Evolutionary conservation across 441 rosid species (phyloP).

Genomic region (Daphne laureola): DNA sequence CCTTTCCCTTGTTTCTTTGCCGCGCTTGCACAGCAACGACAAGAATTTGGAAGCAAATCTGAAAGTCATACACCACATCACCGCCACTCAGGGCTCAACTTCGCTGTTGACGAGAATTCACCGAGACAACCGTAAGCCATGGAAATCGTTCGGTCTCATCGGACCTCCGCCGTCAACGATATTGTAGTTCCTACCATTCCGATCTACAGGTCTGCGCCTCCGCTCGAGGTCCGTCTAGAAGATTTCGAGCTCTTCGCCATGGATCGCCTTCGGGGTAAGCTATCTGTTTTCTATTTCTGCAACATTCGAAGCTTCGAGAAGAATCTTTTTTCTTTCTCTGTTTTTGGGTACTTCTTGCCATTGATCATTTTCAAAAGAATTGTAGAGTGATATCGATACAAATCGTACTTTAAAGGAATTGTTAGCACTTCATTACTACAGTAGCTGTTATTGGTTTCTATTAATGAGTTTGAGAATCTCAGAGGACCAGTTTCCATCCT

Average conservation of each 20-base stretch:
- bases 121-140: conserved; percentile 15
- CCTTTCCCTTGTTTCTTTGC: conserved; percentile 3
- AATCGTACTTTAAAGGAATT: too few species aligned
- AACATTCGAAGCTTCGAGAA: not conserved
- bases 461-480: too few species aligned
- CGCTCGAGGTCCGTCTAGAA: conserved; percentile 83
- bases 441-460: too few species aligned
- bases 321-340: not conserved
- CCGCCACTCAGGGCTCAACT: too few species aligned
- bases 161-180: conserved; percentile 18
- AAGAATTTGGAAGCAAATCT: not conserved
- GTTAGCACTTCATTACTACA: too few species aligned
- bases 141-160: conserved; percentile 41
- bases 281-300: not conserved
- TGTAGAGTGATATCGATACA: too few species aligned
- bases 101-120: too few species aligned
- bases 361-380: too few species aligned
- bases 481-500: too few species aligned
- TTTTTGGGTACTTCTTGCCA: not conserved
- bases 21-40: conserved; percentile 11
- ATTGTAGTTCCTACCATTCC: conserved; percentile 46
- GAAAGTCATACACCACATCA: too few species aligned
- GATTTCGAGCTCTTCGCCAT: conserved; percentile 93
- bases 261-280: conserved; percentile 79
- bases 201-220: conserved; percentile 73